Evolutionary conservation across 306 rosid genomes (phyloP).

Genomic region (Inga laurina): DNA sequence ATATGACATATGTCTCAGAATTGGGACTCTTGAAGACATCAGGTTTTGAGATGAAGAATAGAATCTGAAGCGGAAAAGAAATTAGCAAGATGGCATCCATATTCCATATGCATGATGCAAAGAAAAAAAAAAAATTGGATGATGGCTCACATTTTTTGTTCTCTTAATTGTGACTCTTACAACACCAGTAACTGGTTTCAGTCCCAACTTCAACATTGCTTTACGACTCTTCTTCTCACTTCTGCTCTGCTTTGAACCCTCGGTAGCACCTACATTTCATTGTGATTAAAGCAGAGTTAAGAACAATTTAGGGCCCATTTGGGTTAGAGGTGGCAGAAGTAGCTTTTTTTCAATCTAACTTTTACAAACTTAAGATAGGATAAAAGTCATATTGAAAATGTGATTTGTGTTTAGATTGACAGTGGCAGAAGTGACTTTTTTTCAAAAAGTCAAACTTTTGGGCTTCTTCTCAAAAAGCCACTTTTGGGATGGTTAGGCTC

Average conservation of each 20-base stretch:
- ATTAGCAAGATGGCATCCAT: neutral
- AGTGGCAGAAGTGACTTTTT: too few relatives aligned
- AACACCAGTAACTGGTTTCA: constrained; percentile 86
- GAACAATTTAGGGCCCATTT: neutral
- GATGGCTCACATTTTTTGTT: constrained; percentile 65
- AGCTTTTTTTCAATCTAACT: too few relatives aligned
- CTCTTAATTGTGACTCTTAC: constrained; percentile 91
- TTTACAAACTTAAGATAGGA: too few relatives aligned
- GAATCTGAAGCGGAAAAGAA: constrained; percentile 48
- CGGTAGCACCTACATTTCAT: constrained; percentile 55
- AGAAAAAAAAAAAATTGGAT: neutral
- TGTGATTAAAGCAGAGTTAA: constrained; percentile 4
- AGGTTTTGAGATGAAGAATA: constrained; percentile 87
- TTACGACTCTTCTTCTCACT: constrained; percentile 98
- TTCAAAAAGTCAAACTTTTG: too few relatives aligned
- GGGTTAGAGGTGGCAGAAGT: too few relatives aligned
- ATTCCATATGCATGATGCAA: neutral
- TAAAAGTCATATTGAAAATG: too few relatives aligned
- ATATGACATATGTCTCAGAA: constrained; percentile 78
- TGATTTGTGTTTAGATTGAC: too few relatives aligned
- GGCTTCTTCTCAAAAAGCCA: too few relatives aligned
- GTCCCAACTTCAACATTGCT: constrained; percentile 94
- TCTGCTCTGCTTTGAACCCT: constrained; percentile 92
- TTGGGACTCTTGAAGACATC: constrained; percentile 94
- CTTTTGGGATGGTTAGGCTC: too few relatives aligned